These are phyloP conservation scores for Pulveroboletus sp. DNA, from an alignment of 768 basidiomycete genomes.

Conservation along the genomic window DNA sequence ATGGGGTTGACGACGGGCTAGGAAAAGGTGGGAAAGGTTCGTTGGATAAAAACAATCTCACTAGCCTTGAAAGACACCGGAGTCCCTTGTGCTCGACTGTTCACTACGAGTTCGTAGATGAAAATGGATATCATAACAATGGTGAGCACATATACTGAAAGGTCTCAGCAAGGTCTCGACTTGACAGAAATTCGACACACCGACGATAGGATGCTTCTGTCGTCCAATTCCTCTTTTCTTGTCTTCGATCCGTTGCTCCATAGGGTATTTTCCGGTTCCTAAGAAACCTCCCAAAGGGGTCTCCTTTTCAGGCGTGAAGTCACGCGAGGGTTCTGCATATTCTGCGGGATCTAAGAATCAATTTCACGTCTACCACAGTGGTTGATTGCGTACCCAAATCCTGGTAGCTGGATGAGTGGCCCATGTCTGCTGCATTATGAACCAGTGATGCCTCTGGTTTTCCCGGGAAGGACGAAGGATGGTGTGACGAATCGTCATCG, in stretches of 20 bases:
- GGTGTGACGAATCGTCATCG: slow-evolving; percentile 21
- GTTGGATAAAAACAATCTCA: neutral
- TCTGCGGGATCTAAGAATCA: slow-evolving; percentile 42
- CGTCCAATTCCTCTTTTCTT: slow-evolving; percentile 83
- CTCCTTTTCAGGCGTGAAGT: slow-evolving; percentile 36
- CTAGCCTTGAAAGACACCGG: slow-evolving; percentile 81
- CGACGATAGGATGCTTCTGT: slow-evolving; percentile 74
- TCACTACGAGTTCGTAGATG: slow-evolving; percentile 82
- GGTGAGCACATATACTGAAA: slow-evolving; percentile 59
- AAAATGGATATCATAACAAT: slow-evolving; percentile 67
- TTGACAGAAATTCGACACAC: slow-evolving; percentile 38
- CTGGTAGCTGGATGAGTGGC: slow-evolving; percentile 40
- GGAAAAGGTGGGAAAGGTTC: slow-evolving; percentile 7
- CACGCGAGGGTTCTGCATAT: slow-evolving; percentile 53
- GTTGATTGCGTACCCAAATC: slow-evolving; percentile 45
- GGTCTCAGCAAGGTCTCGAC: slow-evolving; percentile 1
- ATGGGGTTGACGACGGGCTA: slow-evolving; percentile 83
- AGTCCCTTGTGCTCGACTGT: slow-evolving; percentile 70
- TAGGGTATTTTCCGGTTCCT: slow-evolving; percentile 50
- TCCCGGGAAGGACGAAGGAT: slow-evolving; percentile 14
- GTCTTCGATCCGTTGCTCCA: slow-evolving; percentile 81
- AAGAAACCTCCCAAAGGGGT: slow-evolving; percentile 41
- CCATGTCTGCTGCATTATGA: slow-evolving; percentile 41
- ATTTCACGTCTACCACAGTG: neutral
- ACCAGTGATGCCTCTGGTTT: slow-evolving; percentile 40